Evolutionary conservation across 768 basidiomycete genomes (phyloP), one percentile per base, ranked within the genome.

Genomic region (Boletus insuetus): DNA sequence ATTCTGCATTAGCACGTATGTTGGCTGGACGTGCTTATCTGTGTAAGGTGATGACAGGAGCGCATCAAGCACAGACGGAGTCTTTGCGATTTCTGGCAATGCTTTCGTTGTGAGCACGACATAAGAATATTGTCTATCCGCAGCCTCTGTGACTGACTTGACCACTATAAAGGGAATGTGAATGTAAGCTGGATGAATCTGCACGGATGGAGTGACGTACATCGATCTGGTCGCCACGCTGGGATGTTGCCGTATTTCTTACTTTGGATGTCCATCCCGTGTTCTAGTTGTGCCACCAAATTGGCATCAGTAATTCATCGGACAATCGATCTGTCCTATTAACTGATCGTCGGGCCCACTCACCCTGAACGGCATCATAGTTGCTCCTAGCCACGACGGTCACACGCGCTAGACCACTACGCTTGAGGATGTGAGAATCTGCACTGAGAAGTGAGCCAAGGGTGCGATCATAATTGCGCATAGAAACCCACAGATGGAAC

Each of bases 301-400:
- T 26, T 3, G 6, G 7, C 26, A 8, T 29, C 29, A 8, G 29
- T 29, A 29, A 29, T 29, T 8, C 38, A 7, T 24, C 19, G 38
- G 34, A 42, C 19, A 16, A 40, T 24, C 13, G 10, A 0, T 10
- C 35, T 22, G 40, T 38, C 9, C 19, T 17, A 16, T 24, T 17
- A 35, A 19, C 9, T 17, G 20, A 11, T 11, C 2, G 43, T 29
- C 24, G 13, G 43, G 3, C 51, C 22, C 24, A 56, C 70, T 55
- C 50, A 82, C 83, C 73, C n/a, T 77, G 73, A 13, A 84, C 76
- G 3, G 74, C 69, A 13, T 83, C 77, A 64, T 81, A 87, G 55
- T 89, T 88, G 48, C 87, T 83, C 52, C 89, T 71, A 2, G 89
- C 89, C 2, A 91, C 85, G 17, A 77, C 84, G 1, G 89, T 91